Base-by-base conservation (phyloP, 257 asterid species). In the Primulina eburnea region DNA sequence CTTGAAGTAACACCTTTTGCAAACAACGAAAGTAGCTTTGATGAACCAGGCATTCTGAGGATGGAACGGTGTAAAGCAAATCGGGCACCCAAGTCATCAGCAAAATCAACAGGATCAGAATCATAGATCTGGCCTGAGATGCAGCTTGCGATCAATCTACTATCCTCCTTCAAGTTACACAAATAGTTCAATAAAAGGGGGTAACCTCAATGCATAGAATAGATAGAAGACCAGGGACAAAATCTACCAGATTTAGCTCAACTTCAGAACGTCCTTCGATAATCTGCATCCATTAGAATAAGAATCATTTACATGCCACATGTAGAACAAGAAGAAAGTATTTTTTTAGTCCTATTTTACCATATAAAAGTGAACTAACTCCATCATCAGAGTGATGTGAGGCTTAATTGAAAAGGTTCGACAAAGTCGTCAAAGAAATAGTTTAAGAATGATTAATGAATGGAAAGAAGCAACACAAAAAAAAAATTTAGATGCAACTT, bases 41-140 rank as follows among this genome's bases (percentile, higher is more conserved):
- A 81, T 56, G 92, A 83, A 66, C 98, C 97, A 32, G 98, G 96
- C 78, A 92, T 43, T 79, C 82, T 88, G 55, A 82, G 85, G 75
- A 89, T 73, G 43, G 89, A 60, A 29, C 76, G 90, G 67, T 84
- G 86, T 65, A 85, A 75, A 81, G 96, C 84, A 76, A 85, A 87
- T 74, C 84, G 83, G 33, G 92, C 89, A 75, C 96, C 97, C 82
- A 88, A 79, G 76, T 89, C 95, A 10, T 75, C 72, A 26, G 90
- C 69, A 71, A 87, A 80, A 70, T 92, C 97, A 73, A 85, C 86
- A 5, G 98, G 98, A 84, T 91, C 92, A 69, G 98, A 90, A 76
- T 90, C 98, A 74, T 86, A 90, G 57, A 92, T 87, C 78, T 92
- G 96, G 73, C 95, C 98, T 40, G 92, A 78, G 76, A 92, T 85